Evolutionary conservation across 345 rosid species (phyloP).

Genomic region (Ceriops zippeliana): DNA sequence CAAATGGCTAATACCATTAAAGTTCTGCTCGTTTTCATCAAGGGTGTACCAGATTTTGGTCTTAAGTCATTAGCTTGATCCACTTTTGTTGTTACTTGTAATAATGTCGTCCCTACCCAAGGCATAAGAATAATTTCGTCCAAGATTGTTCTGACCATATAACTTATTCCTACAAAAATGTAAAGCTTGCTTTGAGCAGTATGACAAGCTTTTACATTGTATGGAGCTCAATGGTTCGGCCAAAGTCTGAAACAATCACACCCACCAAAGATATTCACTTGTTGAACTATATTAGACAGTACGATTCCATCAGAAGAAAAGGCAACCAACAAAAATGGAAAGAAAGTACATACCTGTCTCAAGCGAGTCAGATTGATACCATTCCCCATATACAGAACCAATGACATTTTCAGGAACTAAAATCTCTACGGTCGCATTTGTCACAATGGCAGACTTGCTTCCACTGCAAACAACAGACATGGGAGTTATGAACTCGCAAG

Average conservation of each 20-base stretch:
- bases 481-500: conserved; percentile 3
- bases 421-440: conserved; percentile 83
- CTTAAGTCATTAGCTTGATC: conserved; percentile 3
- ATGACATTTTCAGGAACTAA: conserved; percentile 66
- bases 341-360: conserved; percentile 49
- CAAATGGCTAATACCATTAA: neutral
- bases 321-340: neutral
- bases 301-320: neutral
- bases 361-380: conserved; percentile 73
- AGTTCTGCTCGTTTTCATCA: neutral
- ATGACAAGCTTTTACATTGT: too few relatives aligned
- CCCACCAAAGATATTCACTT: neutral
- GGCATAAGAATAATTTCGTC: too few relatives aligned
- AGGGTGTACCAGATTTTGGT: neutral
- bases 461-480: conserved; percentile 47
- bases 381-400: conserved; percentile 76
- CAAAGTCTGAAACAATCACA: too few relatives aligned
- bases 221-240: too few relatives aligned
- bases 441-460: conserved; percentile 72
- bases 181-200: too few relatives aligned
- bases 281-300: conserved; percentile 1
- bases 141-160: too few relatives aligned
- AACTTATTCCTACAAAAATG: too few relatives aligned
- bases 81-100: neutral
- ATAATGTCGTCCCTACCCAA: too few relatives aligned